Conservation (phyloP, 2,329 filamentous ascomycete species). For the Cladosporium sp. region DNA sequence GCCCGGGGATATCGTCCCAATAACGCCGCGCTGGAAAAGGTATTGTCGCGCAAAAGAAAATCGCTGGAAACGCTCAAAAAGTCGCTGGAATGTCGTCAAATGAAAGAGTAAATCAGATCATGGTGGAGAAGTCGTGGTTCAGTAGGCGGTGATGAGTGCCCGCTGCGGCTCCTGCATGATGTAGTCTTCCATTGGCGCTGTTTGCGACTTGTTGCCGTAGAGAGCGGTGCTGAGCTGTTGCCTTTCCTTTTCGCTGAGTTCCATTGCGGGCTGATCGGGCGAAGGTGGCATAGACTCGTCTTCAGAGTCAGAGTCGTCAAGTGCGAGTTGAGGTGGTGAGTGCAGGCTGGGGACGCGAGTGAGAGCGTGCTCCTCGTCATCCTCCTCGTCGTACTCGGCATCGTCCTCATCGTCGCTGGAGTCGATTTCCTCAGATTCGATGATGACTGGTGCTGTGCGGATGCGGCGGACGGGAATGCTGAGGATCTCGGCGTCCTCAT, state of each 20-base stretch:
- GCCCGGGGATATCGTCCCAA: slow-evolving; percentile 11
- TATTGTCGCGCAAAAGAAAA: slow-evolving; percentile 2
- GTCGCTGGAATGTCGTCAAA: slow-evolving; percentile 10
- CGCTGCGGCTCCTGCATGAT: slow-evolving; percentile 32
- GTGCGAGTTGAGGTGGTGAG: slow-evolving; percentile 46
- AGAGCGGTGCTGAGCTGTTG: slow-evolving; percentile 42
- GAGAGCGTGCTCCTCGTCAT: slow-evolving; percentile 44
- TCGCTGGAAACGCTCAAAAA: neutral
- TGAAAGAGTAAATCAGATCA: neutral
- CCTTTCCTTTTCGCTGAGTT: slow-evolving; percentile 44
- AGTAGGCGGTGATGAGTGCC: slow-evolving; percentile 39
- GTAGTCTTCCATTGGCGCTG: slow-evolving; percentile 23
- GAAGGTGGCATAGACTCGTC: slow-evolving; percentile 47
- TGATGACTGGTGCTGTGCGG: slow-evolving; percentile 36
- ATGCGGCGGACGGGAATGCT: slow-evolving; percentile 36
- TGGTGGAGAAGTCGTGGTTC: slow-evolving; percentile 31
- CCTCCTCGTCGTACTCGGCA: slow-evolving; percentile 41
- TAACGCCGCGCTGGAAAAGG: slow-evolving; percentile 20
- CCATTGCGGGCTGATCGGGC: slow-evolving; percentile 41
- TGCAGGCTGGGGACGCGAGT: slow-evolving; percentile 38
- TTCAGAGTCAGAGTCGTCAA: slow-evolving; percentile 40
- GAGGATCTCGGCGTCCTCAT: slow-evolving; percentile 47
- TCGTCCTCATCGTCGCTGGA: slow-evolving; percentile 38
- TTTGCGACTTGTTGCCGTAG: slow-evolving; percentile 34
- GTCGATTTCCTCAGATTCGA: slow-evolving; percentile 41